phyloP scores from a whole-genome alignment of 1,284 basidiomycete species.

The Puccinia novopanici region DNA sequence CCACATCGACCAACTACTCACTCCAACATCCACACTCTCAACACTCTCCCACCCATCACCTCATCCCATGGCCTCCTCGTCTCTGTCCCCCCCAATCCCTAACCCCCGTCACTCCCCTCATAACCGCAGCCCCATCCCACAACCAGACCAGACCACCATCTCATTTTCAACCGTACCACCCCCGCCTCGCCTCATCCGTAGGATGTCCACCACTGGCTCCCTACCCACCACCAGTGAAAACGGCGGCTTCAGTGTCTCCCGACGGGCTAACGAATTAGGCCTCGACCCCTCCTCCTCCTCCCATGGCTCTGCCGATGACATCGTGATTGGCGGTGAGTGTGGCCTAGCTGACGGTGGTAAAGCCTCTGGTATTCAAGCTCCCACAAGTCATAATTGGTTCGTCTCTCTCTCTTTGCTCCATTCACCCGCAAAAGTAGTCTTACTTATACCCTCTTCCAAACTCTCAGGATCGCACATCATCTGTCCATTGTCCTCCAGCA shows the following conservation, averaged over 20 bases:
- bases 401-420: neutral
- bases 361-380: slow-evolving; percentile 23
- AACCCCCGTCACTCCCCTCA: neutral
- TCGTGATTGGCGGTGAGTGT: slow-evolving; percentile 41
- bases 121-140: neutral
- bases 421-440: neutral
- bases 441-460: neutral
- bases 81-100: neutral
- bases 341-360: slow-evolving; percentile 35
- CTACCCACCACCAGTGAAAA: neutral
- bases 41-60: neutral
- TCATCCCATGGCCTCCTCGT: neutral
- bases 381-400: slow-evolving; percentile 18
- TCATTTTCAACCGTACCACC: neutral
- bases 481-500: slow-evolving; percentile 56
- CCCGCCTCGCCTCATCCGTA: slow-evolving; percentile 3
- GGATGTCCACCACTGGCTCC: slow-evolving; percentile 38
- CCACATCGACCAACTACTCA: neutral
- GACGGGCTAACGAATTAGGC: slow-evolving; percentile 11
- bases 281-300: slow-evolving; percentile 1
- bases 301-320: neutral
- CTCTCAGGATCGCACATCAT: slow-evolving; percentile 56
- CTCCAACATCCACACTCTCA: neutral
- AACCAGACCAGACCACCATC: neutral
- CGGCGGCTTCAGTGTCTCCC: neutral